A percentile compares a stretch with the other conserved stretches of the same genome.
Evolutionary conservation across 192 early-diverging fungal species (phyloP).

Genomic region (Paraglomus occultum): DNA sequence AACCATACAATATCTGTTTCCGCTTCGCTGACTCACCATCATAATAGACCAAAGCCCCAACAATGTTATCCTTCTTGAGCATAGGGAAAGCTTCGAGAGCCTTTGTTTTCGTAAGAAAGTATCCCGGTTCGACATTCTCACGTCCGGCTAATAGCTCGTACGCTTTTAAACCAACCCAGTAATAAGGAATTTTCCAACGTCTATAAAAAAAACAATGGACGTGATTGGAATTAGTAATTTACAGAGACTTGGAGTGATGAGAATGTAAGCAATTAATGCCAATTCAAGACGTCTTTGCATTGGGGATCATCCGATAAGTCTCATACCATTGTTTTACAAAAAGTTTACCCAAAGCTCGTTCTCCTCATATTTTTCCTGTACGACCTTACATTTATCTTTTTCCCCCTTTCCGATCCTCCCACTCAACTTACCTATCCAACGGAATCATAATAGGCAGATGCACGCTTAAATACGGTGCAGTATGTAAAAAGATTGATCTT

Average conservation of each 20-base stretch:
- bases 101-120: constrained; percentile 80
- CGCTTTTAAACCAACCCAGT: constrained; percentile 90
- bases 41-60: constrained; percentile 96
- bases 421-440: constrained; percentile 70
- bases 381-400: not conserved
- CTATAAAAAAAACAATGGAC: constrained; percentile 37
- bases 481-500: constrained; percentile 88
- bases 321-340: not conserved
- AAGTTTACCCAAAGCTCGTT: not conserved
- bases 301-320: not conserved
- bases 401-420: too few relatives aligned
- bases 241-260: not conserved
- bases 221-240: not conserved
- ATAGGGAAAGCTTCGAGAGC: constrained; percentile 96
- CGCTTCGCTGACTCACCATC: constrained; percentile 58
- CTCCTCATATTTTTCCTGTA: not conserved
- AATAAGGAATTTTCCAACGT: constrained; percentile 97
- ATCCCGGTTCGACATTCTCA: constrained; percentile 76
- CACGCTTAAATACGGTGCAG: constrained; percentile 93
- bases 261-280: not conserved
- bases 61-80: constrained; percentile 83
- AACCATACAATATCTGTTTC: constrained; percentile 11
- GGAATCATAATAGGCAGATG: constrained; percentile 95
- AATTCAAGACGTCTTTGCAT: not conserved
- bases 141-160: constrained; percentile 88